Percentiles rank a stretch among this genome's conserved stretches.
Conservation (phyloP, 441 rosid genomes). For the Rhodomyrtus psidioides region DNA sequence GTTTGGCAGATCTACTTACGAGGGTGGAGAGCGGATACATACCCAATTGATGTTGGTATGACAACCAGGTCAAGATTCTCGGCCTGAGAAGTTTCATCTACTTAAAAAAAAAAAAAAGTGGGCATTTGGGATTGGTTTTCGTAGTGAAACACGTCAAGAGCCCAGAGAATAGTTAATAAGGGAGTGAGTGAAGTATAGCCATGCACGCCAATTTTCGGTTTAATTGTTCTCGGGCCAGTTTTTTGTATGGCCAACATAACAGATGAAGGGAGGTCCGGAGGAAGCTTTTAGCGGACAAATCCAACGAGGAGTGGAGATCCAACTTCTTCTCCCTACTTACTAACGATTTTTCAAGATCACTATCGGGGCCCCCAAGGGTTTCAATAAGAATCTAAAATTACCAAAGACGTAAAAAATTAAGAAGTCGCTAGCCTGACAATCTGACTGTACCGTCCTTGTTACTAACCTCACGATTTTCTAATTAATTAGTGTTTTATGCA, state of each 20-base stretch:
- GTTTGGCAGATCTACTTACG: too few species aligned
- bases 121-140: neutral
- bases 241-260: neutral
- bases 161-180: neutral
- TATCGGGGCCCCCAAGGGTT: accelerated
- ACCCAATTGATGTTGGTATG: neutral
- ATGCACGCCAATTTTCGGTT: neutral
- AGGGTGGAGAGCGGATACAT: neutral
- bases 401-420: neutral
- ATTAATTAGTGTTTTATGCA: too few species aligned
- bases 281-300: neutral
- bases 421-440: too few species aligned
- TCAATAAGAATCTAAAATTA: neutral
- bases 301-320: neutral
- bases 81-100: neutral
- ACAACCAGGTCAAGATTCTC: neutral
- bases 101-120: neutral
- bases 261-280: neutral
- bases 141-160: neutral
- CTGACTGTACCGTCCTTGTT: too few species aligned
- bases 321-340: neutral
- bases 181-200: neutral
- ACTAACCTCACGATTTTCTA: too few species aligned
- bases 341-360: neutral
- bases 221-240: neutral